Base-by-base conservation (phyloP, 139 green algal genomes). In the Chlamydomonas sp. region DNA sequence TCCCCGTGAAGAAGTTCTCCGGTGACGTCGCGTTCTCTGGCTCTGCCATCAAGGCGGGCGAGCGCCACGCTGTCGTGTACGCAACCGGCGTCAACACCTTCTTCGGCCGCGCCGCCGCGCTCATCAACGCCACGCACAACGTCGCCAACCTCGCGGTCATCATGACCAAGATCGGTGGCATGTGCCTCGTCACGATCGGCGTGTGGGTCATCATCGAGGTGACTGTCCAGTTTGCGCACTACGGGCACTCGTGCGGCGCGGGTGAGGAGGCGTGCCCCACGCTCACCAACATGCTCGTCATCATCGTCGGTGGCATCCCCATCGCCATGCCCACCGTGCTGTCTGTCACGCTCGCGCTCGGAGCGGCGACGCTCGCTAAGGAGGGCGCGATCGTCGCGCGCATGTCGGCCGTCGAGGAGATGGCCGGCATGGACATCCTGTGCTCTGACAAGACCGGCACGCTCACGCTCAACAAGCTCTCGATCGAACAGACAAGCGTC, bases 271-370 rank as follows among this genome's bases (percentile, higher is more conserved):
- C 68, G 36, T 94, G 88, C 80, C 84, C 89, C 43, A 92, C 85
- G 0, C 79, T 95, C 48, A 88, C 79, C 67, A 96, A 94, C 79
- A 86, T 94, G 73, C 83, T 97, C 29, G 89, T 95, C 28, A 87
- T 96, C 71, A 84, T 96, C 35, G 89, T 97, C 31, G 91, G 89
- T 28, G 90, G 87, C 64, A 94, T 97, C 61, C 91, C 91, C 58
- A 96, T 96, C 69, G 91, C 91, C 79, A 96, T 97, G 90, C 88
- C 88, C 48, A 96, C 87, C 26, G 91, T 97, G 59, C 73, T 96
- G 65, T 89, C 84, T 0, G 87, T 94, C 24, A 96, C 91, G 5
- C 83, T 97, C 30, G 91, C 91, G 0, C 77, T 97, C 65, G 91
- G 91, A 29, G 87, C 91, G 8, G 82, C 73, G 79, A 83, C 89